A percentile compares a stretch with the other conserved stretches of the same genome.
phyloP scores from a whole-genome alignment of 768 basidiomycete genomes.

The Mycena vulgaris region DNA sequence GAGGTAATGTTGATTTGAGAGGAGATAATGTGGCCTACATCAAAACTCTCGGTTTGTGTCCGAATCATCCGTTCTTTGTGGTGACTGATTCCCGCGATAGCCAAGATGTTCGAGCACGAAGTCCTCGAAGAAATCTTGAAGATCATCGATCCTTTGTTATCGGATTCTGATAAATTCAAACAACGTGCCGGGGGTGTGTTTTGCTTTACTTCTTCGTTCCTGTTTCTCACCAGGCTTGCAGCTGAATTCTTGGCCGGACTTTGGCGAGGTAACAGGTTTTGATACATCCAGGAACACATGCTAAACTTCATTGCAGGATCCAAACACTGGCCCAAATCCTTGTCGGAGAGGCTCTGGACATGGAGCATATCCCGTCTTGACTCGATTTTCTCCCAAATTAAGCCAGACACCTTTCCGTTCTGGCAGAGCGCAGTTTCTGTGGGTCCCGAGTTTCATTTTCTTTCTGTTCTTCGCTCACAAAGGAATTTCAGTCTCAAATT shows the following conservation, averaged over 20 bases:
- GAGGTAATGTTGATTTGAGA: slow-evolving; percentile 69
- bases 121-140: slow-evolving; percentile 67
- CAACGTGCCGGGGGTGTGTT: slow-evolving; percentile 84
- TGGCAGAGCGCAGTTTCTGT: slow-evolving; percentile 82
- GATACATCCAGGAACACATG: not conserved
- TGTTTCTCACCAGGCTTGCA: slow-evolving; percentile 22
- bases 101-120: slow-evolving; percentile 74
- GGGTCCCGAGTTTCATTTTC: slow-evolving; percentile 38
- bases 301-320: slow-evolving; percentile 63
- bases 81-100: slow-evolving; percentile 53
- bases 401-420: slow-evolving; percentile 85
- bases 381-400: slow-evolving; percentile 79
- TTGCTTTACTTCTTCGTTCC: slow-evolving; percentile 6
- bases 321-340: slow-evolving; percentile 83
- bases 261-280: slow-evolving; percentile 70
- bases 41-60: slow-evolving; percentile 56
- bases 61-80: not conserved
- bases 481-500: slow-evolving; percentile 65
- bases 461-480: not conserved
- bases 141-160: slow-evolving; percentile 73
- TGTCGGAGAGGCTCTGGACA: slow-evolving; percentile 72
- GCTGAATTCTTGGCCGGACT: slow-evolving; percentile 78
- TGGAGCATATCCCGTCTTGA: slow-evolving; percentile 79
- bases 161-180: slow-evolving; percentile 84
- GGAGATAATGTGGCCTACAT: slow-evolving; percentile 61